A percentile compares a stretch with the other conserved stretches of the same genome.
phyloP scores from a whole-genome alignment of 176 grass and related monocot genomes.

The Elymus sibiricus region DNA sequence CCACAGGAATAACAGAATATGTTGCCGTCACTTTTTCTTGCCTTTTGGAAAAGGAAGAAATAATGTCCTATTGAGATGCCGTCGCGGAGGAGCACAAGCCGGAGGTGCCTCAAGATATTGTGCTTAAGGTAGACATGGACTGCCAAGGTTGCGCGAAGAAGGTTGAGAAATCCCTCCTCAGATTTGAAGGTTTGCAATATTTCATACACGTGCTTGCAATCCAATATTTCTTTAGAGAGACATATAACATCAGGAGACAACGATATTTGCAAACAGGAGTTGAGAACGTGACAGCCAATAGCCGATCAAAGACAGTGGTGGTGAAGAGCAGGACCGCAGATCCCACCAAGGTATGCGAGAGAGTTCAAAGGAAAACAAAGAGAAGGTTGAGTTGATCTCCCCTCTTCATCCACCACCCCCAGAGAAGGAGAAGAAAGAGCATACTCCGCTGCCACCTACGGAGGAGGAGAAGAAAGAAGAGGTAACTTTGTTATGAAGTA shows the following conservation, averaged over 20 bases:
- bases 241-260: not conserved
- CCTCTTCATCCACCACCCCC: conserved; percentile 42
- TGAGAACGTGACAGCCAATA: conserved; percentile 56
- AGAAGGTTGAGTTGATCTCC: conserved; percentile 66
- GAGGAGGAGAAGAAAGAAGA: conserved; percentile 64
- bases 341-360: conserved; percentile 52
- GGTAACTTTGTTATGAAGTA: conserved; percentile 11
- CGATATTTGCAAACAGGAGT: conserved; percentile 33
- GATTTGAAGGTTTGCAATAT: conserved; percentile 43
- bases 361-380: conserved; percentile 64
- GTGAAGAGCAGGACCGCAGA: conserved; percentile 51
- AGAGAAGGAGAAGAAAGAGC: conserved; percentile 65
- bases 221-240: not conserved
- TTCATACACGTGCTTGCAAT: not conserved
- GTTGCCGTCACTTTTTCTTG: not conserved
- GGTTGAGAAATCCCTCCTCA: conserved; percentile 44
- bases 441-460: conserved; percentile 10
- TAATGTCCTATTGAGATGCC: not conserved
- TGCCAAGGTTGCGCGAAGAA: conserved; percentile 71
- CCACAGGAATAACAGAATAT: not conserved
- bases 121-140: conserved; percentile 80
- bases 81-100: conserved; percentile 23
- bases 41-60: conserved; percentile 15
- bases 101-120: conserved; percentile 32
- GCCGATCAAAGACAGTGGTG: conserved; percentile 58